Evolutionary conservation across 1,284 basidiomycete genomes (phyloP), one percentile per base, ranked within the genome.

Genomic region (Ceratobasidium sp.): DNA sequence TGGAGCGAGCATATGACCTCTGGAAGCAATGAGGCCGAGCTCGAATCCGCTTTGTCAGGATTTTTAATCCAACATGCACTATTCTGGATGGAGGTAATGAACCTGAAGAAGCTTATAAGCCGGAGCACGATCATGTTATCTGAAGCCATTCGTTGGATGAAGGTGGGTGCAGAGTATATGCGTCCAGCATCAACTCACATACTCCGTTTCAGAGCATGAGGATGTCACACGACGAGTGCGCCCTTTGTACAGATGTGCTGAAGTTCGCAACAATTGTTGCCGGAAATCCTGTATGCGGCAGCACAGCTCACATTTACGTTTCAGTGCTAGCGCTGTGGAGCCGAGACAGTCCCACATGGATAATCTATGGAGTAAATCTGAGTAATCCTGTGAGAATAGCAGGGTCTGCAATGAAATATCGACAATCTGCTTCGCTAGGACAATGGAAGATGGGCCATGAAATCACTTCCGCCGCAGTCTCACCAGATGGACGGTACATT

Each of bases 291-390:
- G 26, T 23, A 13, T 52, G n/a, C 23, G 2, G 7, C 1, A 65
- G 61, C 46, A 75, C 71, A 2, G 61, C 71, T n/a, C 71, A 75
- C n/a, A 75, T 75, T 0, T 73, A 73, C n/a, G 28, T 73, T 3
- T 73, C 69, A 1, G 33, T 61, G 33, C 69, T 71, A 23, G 52
- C 69, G 3, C 40, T 71, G 9, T 59, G 54, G 59, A 20, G 42
- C 38, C 40, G 38, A n/a, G 38, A n/a, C 17, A 9, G 4, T 3
- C 38, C 59, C 5, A 62, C 42, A 12, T 62, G 59, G 59, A 38
- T 4, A 0, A 17, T 42, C 4, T 62, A 62, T 38, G 59, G 59
- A 6, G n/a, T 1, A 15, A 12, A 10, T 0, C 7, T 38, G 38
- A 33, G n/a, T 0, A 38, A 38, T n/a, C 28, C 42, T 9, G 57